These are phyloP conservation scores for Dioszegia aurantiaca DNA, from an alignment of 768 basidiomycete species.

Conservation along the genomic window DNA sequence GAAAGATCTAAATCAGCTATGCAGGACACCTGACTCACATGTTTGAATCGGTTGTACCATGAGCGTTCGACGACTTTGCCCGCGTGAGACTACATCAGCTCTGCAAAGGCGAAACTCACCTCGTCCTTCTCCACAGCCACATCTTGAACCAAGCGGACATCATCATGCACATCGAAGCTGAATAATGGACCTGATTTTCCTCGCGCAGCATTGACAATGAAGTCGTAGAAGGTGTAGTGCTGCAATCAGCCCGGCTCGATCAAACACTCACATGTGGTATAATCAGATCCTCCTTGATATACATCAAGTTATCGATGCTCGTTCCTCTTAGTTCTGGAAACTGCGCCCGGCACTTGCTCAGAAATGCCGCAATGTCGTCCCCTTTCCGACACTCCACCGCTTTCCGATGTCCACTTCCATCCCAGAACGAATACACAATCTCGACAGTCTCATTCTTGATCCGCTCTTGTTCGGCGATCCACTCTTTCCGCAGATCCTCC, in stretches of 20 bases:
- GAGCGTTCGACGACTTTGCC: conserved; percentile 96
- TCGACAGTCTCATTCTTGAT: conserved; percentile 76
- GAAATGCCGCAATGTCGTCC: conserved; percentile 76
- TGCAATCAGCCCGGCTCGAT: conserved; percentile 48
- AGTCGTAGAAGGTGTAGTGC: conserved; percentile 98
- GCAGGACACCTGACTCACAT: conserved; percentile 27
- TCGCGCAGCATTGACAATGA: conserved; percentile 95
- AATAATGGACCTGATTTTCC: conserved; percentile 98
- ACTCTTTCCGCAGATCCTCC: conserved; percentile 83
- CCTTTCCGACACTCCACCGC: conserved; percentile 96
- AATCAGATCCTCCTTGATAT: conserved; percentile 97
- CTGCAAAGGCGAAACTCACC: conserved; percentile 53
- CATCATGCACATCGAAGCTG: conserved; percentile 98
- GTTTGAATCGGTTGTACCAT: conserved; percentile 94
- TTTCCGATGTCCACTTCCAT: conserved; percentile 94
- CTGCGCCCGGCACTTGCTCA: conserved; percentile 89
- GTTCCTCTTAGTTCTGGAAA: conserved; percentile 87
- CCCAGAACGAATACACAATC: conserved; percentile 95
- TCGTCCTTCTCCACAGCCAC: conserved; percentile 97
- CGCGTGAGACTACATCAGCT: conserved; percentile 62
- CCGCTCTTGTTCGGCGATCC: conserved; percentile 71
- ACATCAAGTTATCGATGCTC: conserved; percentile 96
- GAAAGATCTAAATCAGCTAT: conserved; percentile 67
- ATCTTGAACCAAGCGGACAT: conserved; percentile 88
- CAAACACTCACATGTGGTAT: conserved; percentile 79